These are phyloP conservation scores for Tetrahymena elliotti DNA, from an alignment of 73 alveolate species.

Conservation along the genomic window DNA sequence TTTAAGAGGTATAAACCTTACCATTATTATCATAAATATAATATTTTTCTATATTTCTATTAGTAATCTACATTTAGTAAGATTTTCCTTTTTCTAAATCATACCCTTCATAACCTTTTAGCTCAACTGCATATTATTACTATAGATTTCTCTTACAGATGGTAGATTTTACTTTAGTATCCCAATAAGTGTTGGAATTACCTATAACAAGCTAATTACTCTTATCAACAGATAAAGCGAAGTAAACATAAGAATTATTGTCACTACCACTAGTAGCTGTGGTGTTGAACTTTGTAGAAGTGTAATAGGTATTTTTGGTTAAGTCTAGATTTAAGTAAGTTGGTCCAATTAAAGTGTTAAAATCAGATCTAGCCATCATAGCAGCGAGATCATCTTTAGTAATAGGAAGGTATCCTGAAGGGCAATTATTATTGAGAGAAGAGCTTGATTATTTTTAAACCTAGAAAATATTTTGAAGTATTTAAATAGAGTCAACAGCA, in stretches of 20 bases:
- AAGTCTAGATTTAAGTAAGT: neutral
- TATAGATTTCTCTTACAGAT: neutral
- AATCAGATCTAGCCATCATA: neutral
- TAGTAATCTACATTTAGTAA: neutral
- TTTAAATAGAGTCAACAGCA: neutral
- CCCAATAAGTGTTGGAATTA: neutral
- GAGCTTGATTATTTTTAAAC: neutral
- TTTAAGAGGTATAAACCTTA: neutral
- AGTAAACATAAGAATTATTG: neutral
- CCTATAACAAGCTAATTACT: neutral
- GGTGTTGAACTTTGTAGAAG: neutral
- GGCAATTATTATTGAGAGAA: neutral
- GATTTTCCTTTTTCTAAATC: neutral
- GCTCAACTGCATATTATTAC: neutral
- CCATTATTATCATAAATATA: neutral
- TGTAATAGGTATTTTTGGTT: neutral
- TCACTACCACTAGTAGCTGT: neutral
- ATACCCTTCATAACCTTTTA: neutral
- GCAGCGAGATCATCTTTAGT: neutral
- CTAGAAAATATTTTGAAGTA: neutral
- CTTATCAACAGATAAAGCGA: neutral
- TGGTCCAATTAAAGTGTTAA: neutral
- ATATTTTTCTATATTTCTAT: neutral
- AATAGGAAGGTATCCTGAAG: neutral
- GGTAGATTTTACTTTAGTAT: neutral